Percentiles rank a stretch among this genome's conserved stretches.
Conservation (phyloP, 2,329 filamentous ascomycete species). For the Falciphora oryzae region DNA sequence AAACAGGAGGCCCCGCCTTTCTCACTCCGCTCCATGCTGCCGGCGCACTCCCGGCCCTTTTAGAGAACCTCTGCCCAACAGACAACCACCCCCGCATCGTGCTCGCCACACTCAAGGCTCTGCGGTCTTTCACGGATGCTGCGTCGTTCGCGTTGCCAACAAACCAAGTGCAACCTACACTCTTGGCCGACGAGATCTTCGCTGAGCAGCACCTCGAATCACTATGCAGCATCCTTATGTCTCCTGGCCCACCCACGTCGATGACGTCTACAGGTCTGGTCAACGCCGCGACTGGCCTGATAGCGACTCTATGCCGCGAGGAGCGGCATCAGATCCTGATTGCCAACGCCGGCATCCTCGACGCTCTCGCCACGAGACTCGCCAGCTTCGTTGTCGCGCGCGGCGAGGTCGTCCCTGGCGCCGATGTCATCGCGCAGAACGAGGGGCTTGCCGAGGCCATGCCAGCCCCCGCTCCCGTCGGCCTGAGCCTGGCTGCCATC, state of each 20-base stretch:
- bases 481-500: slow-evolving; percentile 59
- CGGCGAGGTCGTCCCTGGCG: slow-evolving; percentile 62
- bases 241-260: slow-evolving; percentile 26
- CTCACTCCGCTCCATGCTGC: slow-evolving; percentile 67
- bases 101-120: slow-evolving; percentile 65
- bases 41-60: slow-evolving; percentile 60
- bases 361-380: slow-evolving; percentile 69
- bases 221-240: slow-evolving; percentile 60
- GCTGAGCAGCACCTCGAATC: slow-evolving; percentile 53
- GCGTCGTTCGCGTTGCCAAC: slow-evolving; percentile 48
- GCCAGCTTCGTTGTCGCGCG: slow-evolving; percentile 63
- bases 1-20: slow-evolving; percentile 71
- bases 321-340: slow-evolving; percentile 67
- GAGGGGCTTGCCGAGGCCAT: slow-evolving; percentile 52
- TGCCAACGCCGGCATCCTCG: slow-evolving; percentile 66
- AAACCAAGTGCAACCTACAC: slow-evolving; percentile 37
- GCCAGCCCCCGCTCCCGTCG: slow-evolving; percentile 54
- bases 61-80: slow-evolving; percentile 62
- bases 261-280: slow-evolving; percentile 49
- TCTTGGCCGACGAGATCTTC: slow-evolving; percentile 62
- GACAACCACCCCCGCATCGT: slow-evolving; percentile 61
- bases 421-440: slow-evolving; percentile 47
- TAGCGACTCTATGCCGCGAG: slow-evolving; percentile 57
- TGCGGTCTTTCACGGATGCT: slow-evolving; percentile 67
- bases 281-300: slow-evolving; percentile 37